A percentile compares a stretch with the other conserved stretches of the same genome.
These are phyloP conservation scores for Penicillium sp. DNA, from an alignment of 2,329 filamentous ascomycete genomes.

Conservation along the genomic window DNA sequence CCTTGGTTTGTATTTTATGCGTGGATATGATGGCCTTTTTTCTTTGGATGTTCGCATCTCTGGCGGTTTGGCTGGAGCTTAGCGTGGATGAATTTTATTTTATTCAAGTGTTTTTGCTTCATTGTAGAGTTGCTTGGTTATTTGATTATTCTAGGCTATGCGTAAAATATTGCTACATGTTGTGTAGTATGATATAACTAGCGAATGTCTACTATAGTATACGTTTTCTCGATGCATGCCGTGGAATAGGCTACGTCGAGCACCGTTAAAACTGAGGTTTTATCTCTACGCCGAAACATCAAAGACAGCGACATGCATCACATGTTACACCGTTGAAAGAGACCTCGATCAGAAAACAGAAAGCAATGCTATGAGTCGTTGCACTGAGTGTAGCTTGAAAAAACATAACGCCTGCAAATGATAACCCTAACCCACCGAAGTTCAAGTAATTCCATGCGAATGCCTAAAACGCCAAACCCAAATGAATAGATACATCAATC, in stretches of 20 bases:
- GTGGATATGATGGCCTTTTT: constrained; percentile 4
- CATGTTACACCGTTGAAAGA: no score
- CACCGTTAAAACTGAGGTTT: no score
- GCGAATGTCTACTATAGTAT: no score
- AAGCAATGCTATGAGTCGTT: not conserved
- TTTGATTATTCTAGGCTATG: no score
- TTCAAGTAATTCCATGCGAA: not conserved
- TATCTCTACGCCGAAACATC: no score
- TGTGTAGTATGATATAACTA: no score
- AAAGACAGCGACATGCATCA: no score
- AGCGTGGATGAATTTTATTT: constrained; percentile 16
- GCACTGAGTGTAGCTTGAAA: no score
- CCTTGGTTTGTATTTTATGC: constrained; percentile 25
- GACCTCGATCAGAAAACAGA: not conserved
- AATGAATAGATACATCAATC: constrained; percentile 21
- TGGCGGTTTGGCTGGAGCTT: constrained; percentile 13
- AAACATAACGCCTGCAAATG: not conserved
- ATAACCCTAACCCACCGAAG: not conserved
- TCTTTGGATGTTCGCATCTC: constrained; percentile 16
- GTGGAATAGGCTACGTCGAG: no score
- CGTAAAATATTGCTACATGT: no score
- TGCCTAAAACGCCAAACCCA: constrained; percentile 9
- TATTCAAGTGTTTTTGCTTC: not conserved
- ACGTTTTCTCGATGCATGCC: no score
- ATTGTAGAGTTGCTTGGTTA: no score